Conservation (phyloP, 495 filamentous ascomycete species). For the Talaromyces borbonicus region DNA sequence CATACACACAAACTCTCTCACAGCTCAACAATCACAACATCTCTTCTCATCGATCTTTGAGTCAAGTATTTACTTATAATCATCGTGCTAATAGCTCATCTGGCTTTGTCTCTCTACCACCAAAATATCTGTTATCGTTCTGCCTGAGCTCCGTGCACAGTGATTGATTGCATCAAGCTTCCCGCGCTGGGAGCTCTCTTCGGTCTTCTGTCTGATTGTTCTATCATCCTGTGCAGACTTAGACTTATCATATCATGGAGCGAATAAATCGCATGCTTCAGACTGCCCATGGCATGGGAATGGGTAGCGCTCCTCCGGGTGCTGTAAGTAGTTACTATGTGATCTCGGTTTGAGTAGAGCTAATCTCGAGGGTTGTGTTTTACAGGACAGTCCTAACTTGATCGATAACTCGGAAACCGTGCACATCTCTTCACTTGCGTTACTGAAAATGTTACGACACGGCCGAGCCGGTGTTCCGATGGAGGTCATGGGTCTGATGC, state of each 20-base stretch:
- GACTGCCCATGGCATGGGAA: slow-evolving; percentile 68
- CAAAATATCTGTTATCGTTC: background rate
- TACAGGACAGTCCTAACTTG: slow-evolving; percentile 71
- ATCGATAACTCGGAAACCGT: slow-evolving; percentile 99
- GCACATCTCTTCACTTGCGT: slow-evolving; percentile 93
- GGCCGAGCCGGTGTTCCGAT: slow-evolving; percentile 96
- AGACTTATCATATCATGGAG: slow-evolving; percentile 53
- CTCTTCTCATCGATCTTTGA: too few relatives aligned
- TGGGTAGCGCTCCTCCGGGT: slow-evolving; percentile 58
- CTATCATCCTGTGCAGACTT: slow-evolving; percentile 8
- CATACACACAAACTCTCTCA: background rate
- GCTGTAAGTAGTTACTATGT: slow-evolving; percentile 49
- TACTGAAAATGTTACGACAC: slow-evolving; percentile 97
- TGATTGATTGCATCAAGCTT: slow-evolving; percentile 25
- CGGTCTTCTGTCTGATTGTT: slow-evolving; percentile 11
- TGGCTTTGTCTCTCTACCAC: too few relatives aligned
- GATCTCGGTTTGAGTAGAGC: background rate
- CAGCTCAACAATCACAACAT: background rate
- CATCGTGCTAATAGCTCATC: too few relatives aligned
- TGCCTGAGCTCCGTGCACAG: slow-evolving; percentile 5
- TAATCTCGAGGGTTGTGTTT: background rate
- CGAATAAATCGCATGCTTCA: slow-evolving; percentile 76
- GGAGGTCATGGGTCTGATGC: slow-evolving; percentile 99
- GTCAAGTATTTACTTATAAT: too few relatives aligned
- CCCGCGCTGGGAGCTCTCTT: slow-evolving; percentile 28